Percentiles rank a stretch among this genome's conserved stretches.
Evolutionary conservation across 345 rosid species (phyloP).

Genomic region (Eucalyptus marginata): DNA sequence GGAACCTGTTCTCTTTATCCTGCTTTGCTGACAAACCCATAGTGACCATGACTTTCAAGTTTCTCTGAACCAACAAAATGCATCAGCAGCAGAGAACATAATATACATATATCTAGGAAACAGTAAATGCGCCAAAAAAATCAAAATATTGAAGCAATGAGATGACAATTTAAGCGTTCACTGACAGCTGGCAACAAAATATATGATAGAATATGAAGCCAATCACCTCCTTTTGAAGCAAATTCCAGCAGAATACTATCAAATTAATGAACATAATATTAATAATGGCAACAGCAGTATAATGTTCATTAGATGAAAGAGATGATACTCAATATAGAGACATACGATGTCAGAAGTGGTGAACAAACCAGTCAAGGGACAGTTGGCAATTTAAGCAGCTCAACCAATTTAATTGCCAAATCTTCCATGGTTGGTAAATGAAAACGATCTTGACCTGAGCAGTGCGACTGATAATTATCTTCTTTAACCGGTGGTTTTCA

Average conservation of each 20-base stretch:
- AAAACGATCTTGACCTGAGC: background rate
- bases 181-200: background rate
- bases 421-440: background rate
- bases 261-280: background rate
- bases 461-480: background rate
- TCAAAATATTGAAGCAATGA: background rate
- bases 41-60: conserved; percentile 72
- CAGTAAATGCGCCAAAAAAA: background rate
- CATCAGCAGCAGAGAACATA: background rate
- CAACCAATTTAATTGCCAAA: background rate
- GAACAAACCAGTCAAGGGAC: background rate
- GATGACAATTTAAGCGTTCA: background rate
- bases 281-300: background rate
- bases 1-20: conserved; percentile 81
- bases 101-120: background rate
- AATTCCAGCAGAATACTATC: background rate
- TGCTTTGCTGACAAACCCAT: conserved; percentile 52
- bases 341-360: background rate
- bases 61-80: conserved; percentile 47
- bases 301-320: background rate
- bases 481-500: background rate
- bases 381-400: background rate
- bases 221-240: background rate
- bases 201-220: background rate
- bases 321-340: background rate